These are phyloP conservation scores for Gilbertella persicaria DNA, from an alignment of 371 early-diverging fungal genomes.

Conservation along the genomic window DNA sequence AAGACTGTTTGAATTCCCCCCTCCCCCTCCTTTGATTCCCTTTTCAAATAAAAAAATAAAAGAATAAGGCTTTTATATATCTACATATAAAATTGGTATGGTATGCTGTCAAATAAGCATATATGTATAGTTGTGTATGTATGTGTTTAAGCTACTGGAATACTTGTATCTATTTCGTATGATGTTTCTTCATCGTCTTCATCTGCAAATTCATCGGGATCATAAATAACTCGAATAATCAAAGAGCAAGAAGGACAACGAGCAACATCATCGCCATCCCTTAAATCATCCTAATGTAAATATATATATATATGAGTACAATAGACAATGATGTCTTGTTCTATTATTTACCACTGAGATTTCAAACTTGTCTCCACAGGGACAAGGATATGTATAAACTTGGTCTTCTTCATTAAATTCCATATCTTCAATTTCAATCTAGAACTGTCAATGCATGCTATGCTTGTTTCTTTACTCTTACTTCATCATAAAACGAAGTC, in stretches of 20 bases:
- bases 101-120: too few relatives aligned
- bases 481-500: slow-evolving; percentile 41
- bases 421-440: slow-evolving; percentile 96
- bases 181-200: slow-evolving; percentile 42
- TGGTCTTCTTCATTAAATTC: slow-evolving; percentile 88
- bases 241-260: slow-evolving; percentile 97
- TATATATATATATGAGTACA: not conserved
- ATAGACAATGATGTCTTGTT: not conserved
- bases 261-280: slow-evolving; percentile 93
- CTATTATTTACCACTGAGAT: slow-evolving; percentile 68
- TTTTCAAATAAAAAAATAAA: too few relatives aligned
- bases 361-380: slow-evolving; percentile 99
- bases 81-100: slow-evolving; percentile 1
- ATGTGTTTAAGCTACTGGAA: slow-evolving; percentile 24
- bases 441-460: slow-evolving; percentile 1
- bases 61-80: too few relatives aligned
- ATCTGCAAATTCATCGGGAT: slow-evolving; percentile 69
- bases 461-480: slow-evolving; percentile 2
- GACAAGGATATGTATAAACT: slow-evolving; percentile 96
- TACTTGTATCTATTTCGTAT: slow-evolving; percentile 38
- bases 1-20: slow-evolving; percentile 32
- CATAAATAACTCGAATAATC: slow-evolving; percentile 85
- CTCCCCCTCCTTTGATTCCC: too few relatives aligned
- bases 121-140: not conserved
- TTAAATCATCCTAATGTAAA: slow-evolving; percentile 73